Conservation (phyloP, 73 alveolate species). For the Tetrahymena thermophila region DNA sequence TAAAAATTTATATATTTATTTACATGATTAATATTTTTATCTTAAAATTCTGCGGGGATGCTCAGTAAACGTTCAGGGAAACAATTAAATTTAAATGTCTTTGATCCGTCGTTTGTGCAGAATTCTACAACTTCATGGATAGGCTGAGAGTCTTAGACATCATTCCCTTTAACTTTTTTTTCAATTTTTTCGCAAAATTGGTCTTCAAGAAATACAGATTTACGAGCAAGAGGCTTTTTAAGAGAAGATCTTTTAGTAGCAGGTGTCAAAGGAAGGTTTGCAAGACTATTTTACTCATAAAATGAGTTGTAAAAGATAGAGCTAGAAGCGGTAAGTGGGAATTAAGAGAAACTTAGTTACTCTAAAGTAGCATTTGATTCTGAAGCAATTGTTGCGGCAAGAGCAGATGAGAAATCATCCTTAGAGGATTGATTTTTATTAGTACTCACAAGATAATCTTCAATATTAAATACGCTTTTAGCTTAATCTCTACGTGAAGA, state of each 20-base stretch:
- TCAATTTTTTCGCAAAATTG: background rate
- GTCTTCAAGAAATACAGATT: background rate
- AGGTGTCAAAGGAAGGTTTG: background rate
- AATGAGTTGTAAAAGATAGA: background rate
- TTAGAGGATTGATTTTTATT: background rate
- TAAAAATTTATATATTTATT: background rate
- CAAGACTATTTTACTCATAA: background rate
- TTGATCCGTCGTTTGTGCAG: background rate
- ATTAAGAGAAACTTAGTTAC: background rate
- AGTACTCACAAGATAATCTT: background rate
- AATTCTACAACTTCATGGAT: background rate
- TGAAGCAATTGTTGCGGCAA: background rate
- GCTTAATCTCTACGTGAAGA: background rate
- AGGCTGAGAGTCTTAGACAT: background rate
- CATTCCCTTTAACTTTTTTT: background rate
- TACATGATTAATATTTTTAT: background rate
- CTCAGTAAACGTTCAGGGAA: background rate
- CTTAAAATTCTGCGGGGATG: background rate
- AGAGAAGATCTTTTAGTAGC: background rate
- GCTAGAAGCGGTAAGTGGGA: background rate
- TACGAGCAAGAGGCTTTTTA: background rate
- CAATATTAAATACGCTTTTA: background rate
- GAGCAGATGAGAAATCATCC: background rate
- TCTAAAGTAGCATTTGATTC: background rate
- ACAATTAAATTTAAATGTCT: background rate